Base-by-base conservation (phyloP, 2,329 filamentous ascomycete genomes). In the Xylaria multiplex region DNA sequence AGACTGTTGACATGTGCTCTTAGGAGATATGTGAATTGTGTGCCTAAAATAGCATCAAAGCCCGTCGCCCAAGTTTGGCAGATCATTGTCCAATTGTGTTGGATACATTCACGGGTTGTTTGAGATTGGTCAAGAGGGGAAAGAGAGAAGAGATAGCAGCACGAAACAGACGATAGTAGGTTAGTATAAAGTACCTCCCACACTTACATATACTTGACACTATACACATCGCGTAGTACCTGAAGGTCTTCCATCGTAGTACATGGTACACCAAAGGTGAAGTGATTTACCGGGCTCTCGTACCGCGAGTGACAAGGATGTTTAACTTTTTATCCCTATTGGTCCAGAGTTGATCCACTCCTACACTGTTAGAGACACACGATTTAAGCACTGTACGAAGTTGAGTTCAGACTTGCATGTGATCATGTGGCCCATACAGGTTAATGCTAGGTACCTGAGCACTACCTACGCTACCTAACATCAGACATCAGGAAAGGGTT, bases 381-480 rank as follows among this genome's bases (percentile, higher is more conserved):
- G 2, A 27, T 27, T 27, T 35, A 35, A 7, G 32, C 9, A 35
- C 32, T 35, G 6, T 7, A 1, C 32, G 32, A 42, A 52, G 46
- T 30, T 42, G 43, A 42, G 53, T 30, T 66, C 62, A 64, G 64
- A 73, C 68, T 74, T 71, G 67, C 73, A 74, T 74, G 73, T 74
- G 73, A 74, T 74, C 70, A 73, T 63, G 59, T 59, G 65, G 55
- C 53, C 35, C 35, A 37, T 37, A 9, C 35, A 9, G 27, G 35
- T 37, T 13, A 8, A 37, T 37, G 11, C 27, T 45, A 43, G 37
- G 22, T 9, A 55, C 35, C 60, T 61, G 54, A 64, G 37, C 13
- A 40, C 37, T 40, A 13, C 37, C 9, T 40, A 40, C 4, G 2
- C 11, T 2, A 13, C 4, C 13, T 14, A 14, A 14, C 13, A 14